A percentile compares a stretch with the other conserved stretches of the same genome.
Conservation (phyloP, 345 rosid species). For the Eucalyptus lansdowneana region DNA sequence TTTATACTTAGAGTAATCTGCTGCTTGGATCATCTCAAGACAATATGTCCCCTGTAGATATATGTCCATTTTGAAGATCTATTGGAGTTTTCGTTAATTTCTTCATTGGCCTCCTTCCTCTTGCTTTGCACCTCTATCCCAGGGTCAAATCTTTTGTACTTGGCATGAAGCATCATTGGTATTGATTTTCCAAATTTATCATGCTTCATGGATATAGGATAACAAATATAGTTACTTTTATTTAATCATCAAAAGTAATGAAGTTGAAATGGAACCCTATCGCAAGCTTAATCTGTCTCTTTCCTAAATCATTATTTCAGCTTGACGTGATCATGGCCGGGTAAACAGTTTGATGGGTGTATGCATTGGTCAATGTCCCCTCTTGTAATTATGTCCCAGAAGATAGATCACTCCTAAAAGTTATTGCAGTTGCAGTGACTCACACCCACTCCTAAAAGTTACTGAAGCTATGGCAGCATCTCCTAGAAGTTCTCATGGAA, state of each 20-base stretch:
- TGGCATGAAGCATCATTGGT: no score
- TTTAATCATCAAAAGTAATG: not conserved
- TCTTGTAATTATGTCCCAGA: not conserved
- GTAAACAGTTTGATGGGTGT: not conserved
- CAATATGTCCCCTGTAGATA: no score
- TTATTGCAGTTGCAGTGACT: not conserved
- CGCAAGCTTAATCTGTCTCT: not conserved
- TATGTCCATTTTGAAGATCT: no score
- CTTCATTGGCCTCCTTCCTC: no score
- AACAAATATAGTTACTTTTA: no score
- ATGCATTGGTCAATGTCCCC: not conserved
- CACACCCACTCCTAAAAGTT: not conserved
- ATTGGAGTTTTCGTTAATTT: no score
- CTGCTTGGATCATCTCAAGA: no score
- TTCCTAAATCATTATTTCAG: not conserved
- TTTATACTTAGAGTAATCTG: no score
- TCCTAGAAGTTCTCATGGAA: rapidly evolving
- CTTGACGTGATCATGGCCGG: not conserved
- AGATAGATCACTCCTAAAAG: not conserved
- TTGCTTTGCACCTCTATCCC: no score
- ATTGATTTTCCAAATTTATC: no score
- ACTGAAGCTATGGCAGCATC: not conserved
- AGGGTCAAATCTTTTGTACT: no score
- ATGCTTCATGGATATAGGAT: not conserved
- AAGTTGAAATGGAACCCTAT: not conserved